Evolutionary conservation across 768 basidiomycete species (phyloP).

Genomic region (Sistotremastrum suecicum): DNA sequence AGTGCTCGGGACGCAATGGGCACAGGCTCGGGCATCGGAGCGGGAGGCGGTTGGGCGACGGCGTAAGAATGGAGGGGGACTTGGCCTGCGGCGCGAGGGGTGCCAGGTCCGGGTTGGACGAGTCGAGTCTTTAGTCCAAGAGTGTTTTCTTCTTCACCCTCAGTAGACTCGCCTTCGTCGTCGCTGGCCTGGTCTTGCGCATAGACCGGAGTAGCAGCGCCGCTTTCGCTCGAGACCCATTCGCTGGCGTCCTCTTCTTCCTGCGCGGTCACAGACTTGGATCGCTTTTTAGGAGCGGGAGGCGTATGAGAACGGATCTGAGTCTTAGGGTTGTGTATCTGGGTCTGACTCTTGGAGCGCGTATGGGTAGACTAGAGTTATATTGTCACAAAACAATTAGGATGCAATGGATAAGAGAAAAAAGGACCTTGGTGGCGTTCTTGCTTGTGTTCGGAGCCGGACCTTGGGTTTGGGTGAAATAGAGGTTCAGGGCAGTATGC

Average conservation of each 20-base stretch:
- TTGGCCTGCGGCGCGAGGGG: slow-evolving; percentile 38
- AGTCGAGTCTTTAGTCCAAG: slow-evolving; percentile 18
- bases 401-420: slow-evolving; percentile 5
- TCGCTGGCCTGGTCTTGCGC: slow-evolving; percentile 23
- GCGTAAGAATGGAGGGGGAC: slow-evolving; percentile 17
- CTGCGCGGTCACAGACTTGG: slow-evolving; percentile 1
- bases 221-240: slow-evolving; percentile 71
- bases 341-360: slow-evolving; percentile 13
- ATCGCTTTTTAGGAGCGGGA: background rate
- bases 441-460: slow-evolving; percentile 32
- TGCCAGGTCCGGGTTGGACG: slow-evolving; percentile 27
- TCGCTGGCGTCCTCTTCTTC: slow-evolving; percentile 44
- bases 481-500: slow-evolving; percentile 38
- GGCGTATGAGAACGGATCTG: slow-evolving; percentile 1
- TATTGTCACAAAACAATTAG: too few species aligned
- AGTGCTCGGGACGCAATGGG: background rate
- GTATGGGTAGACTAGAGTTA: too few species aligned
- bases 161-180: slow-evolving; percentile 13
- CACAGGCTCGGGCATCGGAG: background rate
- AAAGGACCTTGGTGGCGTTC: slow-evolving; percentile 30
- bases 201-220: slow-evolving; percentile 49
- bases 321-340: slow-evolving; percentile 8
- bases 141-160: slow-evolving; percentile 10
- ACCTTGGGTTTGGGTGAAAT: slow-evolving; percentile 54
- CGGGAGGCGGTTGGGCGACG: slow-evolving; percentile 1